phyloP scores from a whole-genome alignment of 1,139 yeast species.

The Hansenula lynferdii region DNA sequence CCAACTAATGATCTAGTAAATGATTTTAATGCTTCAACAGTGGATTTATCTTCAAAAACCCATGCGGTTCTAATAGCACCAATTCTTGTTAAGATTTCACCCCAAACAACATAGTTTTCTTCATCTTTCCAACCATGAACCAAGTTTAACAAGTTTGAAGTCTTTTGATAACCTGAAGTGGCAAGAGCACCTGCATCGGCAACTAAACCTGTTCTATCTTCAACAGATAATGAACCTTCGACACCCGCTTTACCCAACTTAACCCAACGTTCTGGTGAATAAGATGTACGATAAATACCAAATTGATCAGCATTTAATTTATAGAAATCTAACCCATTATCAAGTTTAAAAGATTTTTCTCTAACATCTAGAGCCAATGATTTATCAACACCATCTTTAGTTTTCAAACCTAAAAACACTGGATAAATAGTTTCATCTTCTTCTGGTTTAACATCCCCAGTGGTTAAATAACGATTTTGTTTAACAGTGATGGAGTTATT shows the following conservation, averaged over 20 bases:
- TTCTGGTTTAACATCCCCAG: slow-evolving; percentile 73
- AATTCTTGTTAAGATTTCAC: slow-evolving; percentile 54
- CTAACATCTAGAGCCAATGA: slow-evolving; percentile 53
- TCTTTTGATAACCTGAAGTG: slow-evolving; percentile 65
- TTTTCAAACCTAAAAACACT: slow-evolving; percentile 73
- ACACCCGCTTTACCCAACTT: slow-evolving; percentile 70
- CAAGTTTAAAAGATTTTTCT: slow-evolving; percentile 41
- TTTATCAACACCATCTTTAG: slow-evolving; percentile 62
- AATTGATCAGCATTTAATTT: slow-evolving; percentile 81
- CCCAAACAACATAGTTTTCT: slow-evolving; percentile 74
- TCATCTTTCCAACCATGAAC: slow-evolving; percentile 67
- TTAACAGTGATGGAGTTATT: slow-evolving; percentile 43
- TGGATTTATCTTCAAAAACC: slow-evolving; percentile 58
- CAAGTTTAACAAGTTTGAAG: slow-evolving; percentile 60
- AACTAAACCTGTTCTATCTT: slow-evolving; percentile 81
- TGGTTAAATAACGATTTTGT: slow-evolving; percentile 72
- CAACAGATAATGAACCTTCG: slow-evolving; percentile 63
- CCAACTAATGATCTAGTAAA: slow-evolving; percentile 59
- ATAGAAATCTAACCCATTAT: slow-evolving; percentile 49
- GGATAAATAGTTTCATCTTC: slow-evolving; percentile 77
- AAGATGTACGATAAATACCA: slow-evolving; percentile 79
- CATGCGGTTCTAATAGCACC: slow-evolving; percentile 60
- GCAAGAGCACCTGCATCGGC: slow-evolving; percentile 78
- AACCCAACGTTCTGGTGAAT: slow-evolving; percentile 68
- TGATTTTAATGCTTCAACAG: slow-evolving; percentile 50